Evolutionary conservation across 2,329 filamentous ascomycete genomes (phyloP), one percentile per base, ranked within the genome.

Genomic region (Monosporascus sp.): DNA sequence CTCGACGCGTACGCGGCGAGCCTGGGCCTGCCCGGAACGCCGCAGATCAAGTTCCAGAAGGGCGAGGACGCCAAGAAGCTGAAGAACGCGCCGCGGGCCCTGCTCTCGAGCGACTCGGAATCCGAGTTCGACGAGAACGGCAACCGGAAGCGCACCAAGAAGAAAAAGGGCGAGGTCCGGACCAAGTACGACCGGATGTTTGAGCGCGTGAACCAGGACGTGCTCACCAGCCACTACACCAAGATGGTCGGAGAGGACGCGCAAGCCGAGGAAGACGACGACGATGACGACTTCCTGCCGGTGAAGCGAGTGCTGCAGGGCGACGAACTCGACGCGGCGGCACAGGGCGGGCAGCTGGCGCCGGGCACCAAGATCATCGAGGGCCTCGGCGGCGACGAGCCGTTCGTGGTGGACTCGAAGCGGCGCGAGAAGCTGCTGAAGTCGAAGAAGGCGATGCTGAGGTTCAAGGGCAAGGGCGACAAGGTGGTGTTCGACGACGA

Each of bases 161-260:
- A 82, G 56, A 84, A 82, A 72, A 86, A 89, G 73, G 77, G 79
- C 11, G 82, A 85, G 62, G 89, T 96, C 19, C 84, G 91, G 57
- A 99, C 95, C 35, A 97, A 96, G 71, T 95, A 96, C 69, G 91
- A 99, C 71, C 87, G 91, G 62, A 97, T 99, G 94, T 97, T 97
- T 71, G 93, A 97, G 75, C 82, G 94, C 56, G 89, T 88, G 63
- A 99, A 99, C 72, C 93, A 97, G 72, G 92, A 97, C 67, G 89
- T 99, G 35, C 74, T 99, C 59, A 92, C 93, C n/a, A 85, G 87
- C 52, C 94, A 99, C 72, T 97, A 97, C 76, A 84, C 85, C 55
- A 96, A 93, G 66, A 80, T 99, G 58, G 85, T 97, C 55, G 79
- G 79, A 49, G 79, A 86, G 40, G 84, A 81, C 54, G 57, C 70